phyloP scores from a whole-genome alignment of 2,329 filamentous ascomycete genomes.

The Trichophyton schoenleinii region DNA sequence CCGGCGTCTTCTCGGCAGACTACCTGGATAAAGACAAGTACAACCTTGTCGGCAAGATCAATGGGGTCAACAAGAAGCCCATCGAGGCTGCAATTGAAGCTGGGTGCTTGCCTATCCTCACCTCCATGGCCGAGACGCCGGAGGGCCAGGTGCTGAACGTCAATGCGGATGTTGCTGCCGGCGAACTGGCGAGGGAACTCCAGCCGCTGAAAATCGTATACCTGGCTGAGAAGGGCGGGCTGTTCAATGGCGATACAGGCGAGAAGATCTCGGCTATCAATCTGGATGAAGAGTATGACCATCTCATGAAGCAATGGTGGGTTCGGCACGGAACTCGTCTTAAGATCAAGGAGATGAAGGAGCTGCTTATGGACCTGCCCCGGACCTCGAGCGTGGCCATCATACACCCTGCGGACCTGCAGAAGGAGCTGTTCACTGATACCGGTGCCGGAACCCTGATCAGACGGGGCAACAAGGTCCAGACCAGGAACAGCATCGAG shows the following conservation, averaged over 20 bases:
- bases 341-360: conserved; percentile 97
- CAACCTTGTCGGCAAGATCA: conserved; percentile 91
- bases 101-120: conserved; percentile 83
- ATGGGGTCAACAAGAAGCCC: conserved; percentile 73
- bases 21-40: conserved; percentile 96
- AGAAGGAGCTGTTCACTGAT: conserved; percentile 95
- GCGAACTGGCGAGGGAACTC: conserved; percentile 75
- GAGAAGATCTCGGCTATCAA: conserved; percentile 97
- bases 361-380: conserved; percentile 75
- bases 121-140: conserved; percentile 86
- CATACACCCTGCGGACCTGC: conserved; percentile 87
- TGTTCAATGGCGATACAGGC: conserved; percentile 86
- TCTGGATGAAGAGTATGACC: conserved; percentile 88
- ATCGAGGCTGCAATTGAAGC: conserved; percentile 87
- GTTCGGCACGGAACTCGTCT: conserved; percentile 86
- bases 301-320: conserved; percentile 88
- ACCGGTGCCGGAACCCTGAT: conserved; percentile 90
- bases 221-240: conserved; percentile 91
- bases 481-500: conserved; percentile 55
- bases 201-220: conserved; percentile 97
- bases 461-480: conserved; percentile 78
- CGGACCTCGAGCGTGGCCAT: conserved; percentile 91
- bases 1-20: conserved; percentile 80
- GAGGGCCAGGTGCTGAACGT: conserved; percentile 93
- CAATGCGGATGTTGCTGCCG: conserved; percentile 92